Percentiles rank a stretch among this genome's conserved stretches.
Conservation (phyloP, 495 filamentous ascomycete species). For the Polyplosphaeria fusca region DNA sequence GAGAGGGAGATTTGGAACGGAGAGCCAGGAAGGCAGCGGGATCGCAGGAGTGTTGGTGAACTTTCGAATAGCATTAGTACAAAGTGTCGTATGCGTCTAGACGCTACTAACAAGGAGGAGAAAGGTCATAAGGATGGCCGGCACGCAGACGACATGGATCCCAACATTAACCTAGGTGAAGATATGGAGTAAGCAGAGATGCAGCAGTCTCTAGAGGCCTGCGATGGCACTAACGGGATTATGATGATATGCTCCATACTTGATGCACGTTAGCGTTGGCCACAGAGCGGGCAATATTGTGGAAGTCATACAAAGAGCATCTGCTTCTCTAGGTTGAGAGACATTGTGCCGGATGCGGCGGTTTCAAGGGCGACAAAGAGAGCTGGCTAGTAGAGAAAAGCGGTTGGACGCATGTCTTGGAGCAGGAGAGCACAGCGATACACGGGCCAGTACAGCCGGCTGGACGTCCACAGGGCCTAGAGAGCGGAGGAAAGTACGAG, state of each 20-base stretch:
- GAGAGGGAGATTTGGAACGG: constrained; percentile 70
- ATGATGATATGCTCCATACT: constrained; percentile 97
- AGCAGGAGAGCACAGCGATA: background rate
- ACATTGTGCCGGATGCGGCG: constrained; percentile 50
- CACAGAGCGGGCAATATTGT: constrained; percentile 3
- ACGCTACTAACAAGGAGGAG: constrained; percentile 68
- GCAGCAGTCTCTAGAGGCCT: background rate
- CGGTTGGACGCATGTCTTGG: constrained; percentile 6
- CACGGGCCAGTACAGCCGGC: background rate
- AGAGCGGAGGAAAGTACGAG: background rate
- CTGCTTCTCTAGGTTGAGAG: constrained; percentile 75
- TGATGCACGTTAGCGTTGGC: constrained; percentile 29
- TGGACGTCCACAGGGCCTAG: background rate
- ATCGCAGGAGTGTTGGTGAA: constrained; percentile 73
- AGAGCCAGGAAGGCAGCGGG: constrained; percentile 64
- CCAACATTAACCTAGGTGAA: constrained; percentile 65
- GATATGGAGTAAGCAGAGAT: constrained; percentile 8
- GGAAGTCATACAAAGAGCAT: constrained; percentile 76
- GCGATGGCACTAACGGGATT: constrained; percentile 57
- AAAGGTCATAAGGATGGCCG: constrained; percentile 72
- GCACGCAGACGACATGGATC: constrained; percentile 90
- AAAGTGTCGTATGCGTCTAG: background rate
- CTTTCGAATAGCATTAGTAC: constrained; percentile 45
- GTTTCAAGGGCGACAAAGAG: background rate
- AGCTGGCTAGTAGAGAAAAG: background rate